Evolutionary conservation across 164 flowering plant species (phyloP), one percentile per base, ranked within the genome.

Genomic region (Kalanchoe fedtschenkoi): DNA sequence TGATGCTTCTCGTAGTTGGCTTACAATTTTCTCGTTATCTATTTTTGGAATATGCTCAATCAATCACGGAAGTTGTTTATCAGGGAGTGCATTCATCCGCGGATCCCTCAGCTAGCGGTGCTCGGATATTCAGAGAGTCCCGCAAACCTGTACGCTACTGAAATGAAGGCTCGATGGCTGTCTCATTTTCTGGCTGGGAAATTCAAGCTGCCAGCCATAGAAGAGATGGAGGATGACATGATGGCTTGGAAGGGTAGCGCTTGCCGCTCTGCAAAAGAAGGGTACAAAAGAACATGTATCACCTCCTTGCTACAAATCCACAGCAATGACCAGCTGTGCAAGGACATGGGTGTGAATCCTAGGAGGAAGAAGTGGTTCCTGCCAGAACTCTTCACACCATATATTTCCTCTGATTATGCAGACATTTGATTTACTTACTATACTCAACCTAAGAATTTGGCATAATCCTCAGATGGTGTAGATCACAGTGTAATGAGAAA

Each of bases 71-170:
- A 37, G 1, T 37, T 3, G 7, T 37, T 35, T 61, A 29, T 28
- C 70, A 79, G 79, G 71, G 79, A 80, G 10, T 70, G 77, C 68
- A 75, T 82, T 28, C 82, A 76, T 69, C 84, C 84, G 1, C 56
- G 74, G 16, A 80, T 82, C n/a, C 84, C 84, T 17, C 78, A 74
- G 28, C 35, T 80, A n/a, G 80, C 81, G 10, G 60, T 80, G 30
- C 61, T 78, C 1, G 84, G 81, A 46, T 78, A 69, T 57, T 46
- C 78, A 3, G 77, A 73, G 9, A 69, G 80, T 60, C 30, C 67
- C 0, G 59, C 79, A 10, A 62, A 41, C 3, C 55, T 80, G 15
- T 70, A 58, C 59, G 69, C 75, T 0, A 62, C 79, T 0, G 83
- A 78, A 35, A 70, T 75, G 64, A 71, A 78, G 54, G 66, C 70